phyloP scores from a whole-genome alignment of 208 protist genomes.

The Wallacemonas collosoma region DNA sequence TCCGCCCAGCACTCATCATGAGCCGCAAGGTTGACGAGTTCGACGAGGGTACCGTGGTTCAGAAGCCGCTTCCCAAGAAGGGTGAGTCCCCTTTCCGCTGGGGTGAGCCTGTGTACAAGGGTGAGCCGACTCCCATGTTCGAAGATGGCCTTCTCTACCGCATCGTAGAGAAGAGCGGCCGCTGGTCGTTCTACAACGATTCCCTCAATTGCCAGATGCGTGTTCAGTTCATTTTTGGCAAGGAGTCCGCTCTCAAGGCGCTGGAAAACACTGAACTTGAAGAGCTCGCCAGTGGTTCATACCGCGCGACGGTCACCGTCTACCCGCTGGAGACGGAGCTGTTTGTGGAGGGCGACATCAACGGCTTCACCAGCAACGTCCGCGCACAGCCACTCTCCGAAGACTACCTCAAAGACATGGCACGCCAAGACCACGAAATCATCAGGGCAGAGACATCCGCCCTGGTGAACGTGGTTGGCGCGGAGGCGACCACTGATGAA shows the following conservation, averaged over 20 bases:
- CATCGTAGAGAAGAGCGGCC: constrained; percentile 61
- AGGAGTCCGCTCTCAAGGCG: constrained; percentile 53
- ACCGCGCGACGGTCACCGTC: constrained; percentile 56
- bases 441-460: constrained; percentile 57
- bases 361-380: constrained; percentile 75
- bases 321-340: constrained; percentile 82
- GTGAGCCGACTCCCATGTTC: constrained; percentile 63
- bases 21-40: constrained; percentile 75
- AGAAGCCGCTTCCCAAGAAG: constrained; percentile 26
- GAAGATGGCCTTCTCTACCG: constrained; percentile 74
- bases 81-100: constrained; percentile 26
- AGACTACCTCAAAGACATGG: constrained; percentile 70
- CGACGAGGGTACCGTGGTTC: constrained; percentile 63
- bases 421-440: constrained; percentile 47
- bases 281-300: constrained; percentile 43
- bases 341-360: constrained; percentile 59
- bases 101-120: constrained; percentile 50
- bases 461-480: constrained; percentile 47
- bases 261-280: constrained; percentile 65
- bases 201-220: constrained; percentile 71
- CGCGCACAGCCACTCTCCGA: constrained; percentile 52
- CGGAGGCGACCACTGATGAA: constrained; percentile 51
- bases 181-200: constrained; percentile 91
- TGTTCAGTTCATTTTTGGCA: constrained; percentile 73
- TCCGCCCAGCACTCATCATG: not conserved